Evolutionary conservation across 495 filamentous ascomycete species (phyloP).

Genomic region (Penicillium dipodomyicola): DNA sequence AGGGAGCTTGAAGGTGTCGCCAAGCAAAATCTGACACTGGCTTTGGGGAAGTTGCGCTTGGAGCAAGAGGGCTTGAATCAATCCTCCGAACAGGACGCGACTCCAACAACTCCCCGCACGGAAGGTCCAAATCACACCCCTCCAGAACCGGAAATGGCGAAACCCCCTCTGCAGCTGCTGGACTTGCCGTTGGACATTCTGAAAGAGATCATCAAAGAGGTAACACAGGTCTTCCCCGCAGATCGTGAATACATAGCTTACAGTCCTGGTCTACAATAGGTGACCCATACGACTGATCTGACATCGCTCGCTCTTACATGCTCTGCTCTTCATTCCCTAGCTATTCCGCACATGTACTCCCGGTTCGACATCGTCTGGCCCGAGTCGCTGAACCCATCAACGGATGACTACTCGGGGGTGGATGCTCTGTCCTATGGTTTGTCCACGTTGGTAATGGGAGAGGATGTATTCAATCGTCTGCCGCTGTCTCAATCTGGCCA

Average conservation of each 20-base stretch:
- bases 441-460: conserved; percentile 78
- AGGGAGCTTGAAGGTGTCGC: conserved; percentile 15
- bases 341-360: conserved; percentile 84
- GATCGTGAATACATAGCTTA: conserved; percentile 10
- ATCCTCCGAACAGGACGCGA: conserved; percentile 8
- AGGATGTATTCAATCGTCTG: conserved; percentile 61
- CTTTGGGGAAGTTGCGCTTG: conserved; percentile 36
- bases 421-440: conserved; percentile 91
- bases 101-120: conserved; percentile 15
- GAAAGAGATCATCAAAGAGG: conserved; percentile 87
- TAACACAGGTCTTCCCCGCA: conserved; percentile 33
- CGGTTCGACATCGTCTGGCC: conserved; percentile 96
- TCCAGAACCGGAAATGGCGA: conserved; percentile 7
- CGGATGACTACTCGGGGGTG: conserved; percentile 70
- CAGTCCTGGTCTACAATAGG: conserved; percentile 43
- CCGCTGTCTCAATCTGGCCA: conserved; percentile 14
- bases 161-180: conserved; percentile 56
- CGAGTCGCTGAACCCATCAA: conserved; percentile 56
- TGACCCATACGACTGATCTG: conserved; percentile 85
- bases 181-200: conserved; percentile 86
- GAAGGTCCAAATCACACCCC: conserved; percentile 3
- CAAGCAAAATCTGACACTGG: conserved; percentile 12
- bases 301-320: conserved; percentile 80
- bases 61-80: conserved; percentile 19
- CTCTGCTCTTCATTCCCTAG: conserved; percentile 76